A percentile compares a stretch with the other conserved stretches of the same genome.
Conservation (phyloP, 352 stramenopile genomes). For the Discostella stelligera region DNA sequence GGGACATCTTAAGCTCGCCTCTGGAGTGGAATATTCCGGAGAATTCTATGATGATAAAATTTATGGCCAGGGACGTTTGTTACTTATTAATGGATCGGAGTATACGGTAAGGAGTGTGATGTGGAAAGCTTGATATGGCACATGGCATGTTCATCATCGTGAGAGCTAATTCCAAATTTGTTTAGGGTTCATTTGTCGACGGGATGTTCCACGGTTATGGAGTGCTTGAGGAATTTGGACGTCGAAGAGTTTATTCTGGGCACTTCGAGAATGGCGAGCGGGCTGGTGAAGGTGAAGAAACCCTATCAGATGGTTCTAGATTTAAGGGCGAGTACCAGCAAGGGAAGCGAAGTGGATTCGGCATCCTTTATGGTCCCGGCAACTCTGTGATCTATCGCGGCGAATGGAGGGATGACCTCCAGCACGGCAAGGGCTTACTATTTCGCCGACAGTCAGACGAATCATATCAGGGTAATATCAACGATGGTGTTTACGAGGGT, state of each 20-base stretch:
- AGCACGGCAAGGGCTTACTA: slow-evolving; percentile 26
- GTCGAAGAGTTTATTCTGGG: slow-evolving; percentile 22
- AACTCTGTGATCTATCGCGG: slow-evolving; percentile 27
- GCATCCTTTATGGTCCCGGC: slow-evolving; percentile 17
- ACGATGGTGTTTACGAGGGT: slow-evolving; percentile 33
- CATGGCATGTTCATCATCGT: background rate
- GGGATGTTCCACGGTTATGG: slow-evolving; percentile 37
- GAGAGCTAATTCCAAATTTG: background rate
- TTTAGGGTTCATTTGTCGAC: slow-evolving; percentile 21
- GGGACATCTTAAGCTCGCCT: slow-evolving; percentile 32
- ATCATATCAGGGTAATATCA: background rate
- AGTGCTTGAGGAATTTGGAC: slow-evolving; percentile 24
- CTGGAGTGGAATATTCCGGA: slow-evolving; percentile 31
- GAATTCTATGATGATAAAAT: slow-evolving; percentile 39
- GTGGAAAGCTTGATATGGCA: background rate
- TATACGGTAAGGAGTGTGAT: slow-evolving; percentile 28
- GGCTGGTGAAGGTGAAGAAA: slow-evolving; percentile 31
- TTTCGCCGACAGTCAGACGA: slow-evolving; percentile 7
- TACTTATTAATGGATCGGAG: slow-evolving; percentile 28
- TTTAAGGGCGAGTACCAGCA: slow-evolving; percentile 41
- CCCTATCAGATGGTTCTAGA: slow-evolving; percentile 7
- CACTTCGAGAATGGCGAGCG: slow-evolving; percentile 34
- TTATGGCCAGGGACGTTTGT: slow-evolving; percentile 33
- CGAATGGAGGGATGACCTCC: slow-evolving; percentile 30
- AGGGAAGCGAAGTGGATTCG: slow-evolving; percentile 31